Base-by-base conservation (phyloP, 2,329 filamentous ascomycete species). In the Colletotrichum liaoningense region DNA sequence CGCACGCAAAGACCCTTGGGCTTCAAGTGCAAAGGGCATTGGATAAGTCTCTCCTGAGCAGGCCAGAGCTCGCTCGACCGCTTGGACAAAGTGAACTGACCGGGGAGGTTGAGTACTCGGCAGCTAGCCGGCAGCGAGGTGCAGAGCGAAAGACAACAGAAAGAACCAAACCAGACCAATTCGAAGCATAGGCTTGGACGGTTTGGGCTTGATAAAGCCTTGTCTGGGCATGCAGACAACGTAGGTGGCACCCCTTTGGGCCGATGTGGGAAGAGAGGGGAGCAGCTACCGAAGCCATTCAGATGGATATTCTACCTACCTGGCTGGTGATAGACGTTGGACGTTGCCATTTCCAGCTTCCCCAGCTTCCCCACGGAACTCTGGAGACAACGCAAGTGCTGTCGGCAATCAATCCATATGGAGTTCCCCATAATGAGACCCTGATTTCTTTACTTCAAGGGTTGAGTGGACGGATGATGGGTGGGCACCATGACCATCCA, bases 171-270 rank as follows among this genome's bases (percentile, higher is more conserved):
- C 11, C 67, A 62, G 19, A 46, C 42, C 55, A 68, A 33, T 42
- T 49, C 33, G 35, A 58, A 38, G 71, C 67, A 74, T 67, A 63
- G 35, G 35, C 59, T 52, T 49, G 38, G 52, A 74, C 63, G 62
- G 33, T 73, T 73, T 73, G 68, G 69, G 67, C 57, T 28, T 38
- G 63, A 67, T 63, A 57, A 74, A 67, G 63, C 63, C 68, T 63
- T 63, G 33, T 30, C 57, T 63, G 68, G 57, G 72, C 58, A 68
- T 63, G 69, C 68, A 63, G 33, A 52, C 57, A 72, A 72, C 63
- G 68, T 72, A 72, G 6, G 63, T 74, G 72, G 68, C 68, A 74
- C 52, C 58, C 38, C 1, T 35, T 58, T 58, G 9, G 49, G 30
- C 14, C 52, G 68, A 52, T 59, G 60, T 72, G 52, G 46, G 35